Conservation (phyloP, 148 eudicot species). For the Amaranthus hypochondriacus region DNA sequence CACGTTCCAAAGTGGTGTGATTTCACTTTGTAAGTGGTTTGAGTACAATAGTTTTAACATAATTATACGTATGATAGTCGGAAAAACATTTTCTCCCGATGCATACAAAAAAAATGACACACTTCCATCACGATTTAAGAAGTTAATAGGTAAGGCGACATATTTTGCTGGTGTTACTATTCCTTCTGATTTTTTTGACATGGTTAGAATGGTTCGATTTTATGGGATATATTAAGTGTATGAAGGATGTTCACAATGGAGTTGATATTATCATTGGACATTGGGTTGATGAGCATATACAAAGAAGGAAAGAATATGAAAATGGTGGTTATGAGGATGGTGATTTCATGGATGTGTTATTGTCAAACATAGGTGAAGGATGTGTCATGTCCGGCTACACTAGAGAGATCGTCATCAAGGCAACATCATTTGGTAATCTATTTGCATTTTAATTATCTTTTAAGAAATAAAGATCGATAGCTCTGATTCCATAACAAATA, state of each 20-base stretch:
- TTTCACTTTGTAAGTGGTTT: constrained; percentile 35
- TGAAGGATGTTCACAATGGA: constrained; percentile 35
- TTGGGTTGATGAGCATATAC: constrained; percentile 46
- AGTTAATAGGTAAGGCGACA: constrained; percentile 30
- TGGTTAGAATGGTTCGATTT: constrained; percentile 45
- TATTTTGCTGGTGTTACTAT: constrained; percentile 39
- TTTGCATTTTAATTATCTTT: too few relatives aligned
- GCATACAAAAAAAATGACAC: constrained; percentile 1
- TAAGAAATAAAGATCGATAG: background rate
- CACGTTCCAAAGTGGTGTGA: background rate
- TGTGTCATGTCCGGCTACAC: constrained; percentile 4
- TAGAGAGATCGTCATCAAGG: constrained; percentile 27
- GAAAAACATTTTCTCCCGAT: constrained; percentile 33
- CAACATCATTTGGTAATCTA: constrained; percentile 23
- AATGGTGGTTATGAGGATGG: background rate
- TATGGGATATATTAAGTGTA: constrained; percentile 32
- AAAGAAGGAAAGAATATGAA: constrained; percentile 13
- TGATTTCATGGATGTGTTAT: constrained; percentile 36
- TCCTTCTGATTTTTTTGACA: constrained; percentile 33
- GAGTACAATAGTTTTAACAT: constrained; percentile 35
- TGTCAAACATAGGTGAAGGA: constrained; percentile 16
- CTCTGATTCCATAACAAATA: too few relatives aligned
- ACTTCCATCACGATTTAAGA: constrained; percentile 24
- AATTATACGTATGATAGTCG: constrained; percentile 30
- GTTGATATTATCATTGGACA: constrained; percentile 29